Percentiles rank a stretch among this genome's conserved stretches.
phyloP scores from a whole-genome alignment of 164 flowering plant genomes.

The Dillenia suffruticosa region DNA sequence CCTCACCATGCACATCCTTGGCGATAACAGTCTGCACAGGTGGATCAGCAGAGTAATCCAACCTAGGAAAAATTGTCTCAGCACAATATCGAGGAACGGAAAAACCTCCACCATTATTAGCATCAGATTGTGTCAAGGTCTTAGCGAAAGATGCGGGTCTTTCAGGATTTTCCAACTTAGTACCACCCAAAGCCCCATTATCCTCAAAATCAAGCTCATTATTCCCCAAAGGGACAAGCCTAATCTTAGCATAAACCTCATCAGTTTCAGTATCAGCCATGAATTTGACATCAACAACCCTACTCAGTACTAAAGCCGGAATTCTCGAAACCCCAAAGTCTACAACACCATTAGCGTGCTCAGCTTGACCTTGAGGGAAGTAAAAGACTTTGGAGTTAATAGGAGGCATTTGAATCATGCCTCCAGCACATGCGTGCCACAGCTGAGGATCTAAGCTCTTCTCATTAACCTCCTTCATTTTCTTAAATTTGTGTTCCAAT shows the following conservation, averaged over 20 bases:
- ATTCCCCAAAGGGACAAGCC: slow-evolving; percentile 43
- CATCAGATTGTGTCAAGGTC: slow-evolving; percentile 95
- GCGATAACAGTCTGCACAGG: slow-evolving; percentile 89
- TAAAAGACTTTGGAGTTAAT: slow-evolving; percentile 68
- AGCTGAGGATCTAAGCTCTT: slow-evolving; percentile 81
- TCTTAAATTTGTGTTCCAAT: neutral
- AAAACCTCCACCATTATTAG: slow-evolving; percentile 97
- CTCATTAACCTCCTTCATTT: slow-evolving; percentile 40
- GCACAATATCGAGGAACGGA: slow-evolving; percentile 98
- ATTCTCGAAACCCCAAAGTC: slow-evolving; percentile 40
- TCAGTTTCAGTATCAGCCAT: slow-evolving; percentile 85
- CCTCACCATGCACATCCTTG: slow-evolving; percentile 90
- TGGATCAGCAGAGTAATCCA: slow-evolving; percentile 87
- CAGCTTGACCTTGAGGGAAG: slow-evolving; percentile 94
- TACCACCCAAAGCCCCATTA: slow-evolving; percentile 18
- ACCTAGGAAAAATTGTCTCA: slow-evolving; percentile 84
- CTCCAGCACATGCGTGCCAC: slow-evolving; percentile 99
- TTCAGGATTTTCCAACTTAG: slow-evolving; percentile 31
- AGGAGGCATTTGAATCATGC: slow-evolving; percentile 86
- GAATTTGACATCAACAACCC: slow-evolving; percentile 56
- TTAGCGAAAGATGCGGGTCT: slow-evolving; percentile 85
- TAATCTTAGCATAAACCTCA: slow-evolving; percentile 73
- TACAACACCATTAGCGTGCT: slow-evolving; percentile 53
- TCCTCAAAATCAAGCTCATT: slow-evolving; percentile 32
- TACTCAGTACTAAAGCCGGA: slow-evolving; percentile 55